Percentiles rank a stretch among this genome's conserved stretches.
phyloP scores from a whole-genome alignment of 2,329 filamentous ascomycete genomes.

The Fusarium napiforme region DNA sequence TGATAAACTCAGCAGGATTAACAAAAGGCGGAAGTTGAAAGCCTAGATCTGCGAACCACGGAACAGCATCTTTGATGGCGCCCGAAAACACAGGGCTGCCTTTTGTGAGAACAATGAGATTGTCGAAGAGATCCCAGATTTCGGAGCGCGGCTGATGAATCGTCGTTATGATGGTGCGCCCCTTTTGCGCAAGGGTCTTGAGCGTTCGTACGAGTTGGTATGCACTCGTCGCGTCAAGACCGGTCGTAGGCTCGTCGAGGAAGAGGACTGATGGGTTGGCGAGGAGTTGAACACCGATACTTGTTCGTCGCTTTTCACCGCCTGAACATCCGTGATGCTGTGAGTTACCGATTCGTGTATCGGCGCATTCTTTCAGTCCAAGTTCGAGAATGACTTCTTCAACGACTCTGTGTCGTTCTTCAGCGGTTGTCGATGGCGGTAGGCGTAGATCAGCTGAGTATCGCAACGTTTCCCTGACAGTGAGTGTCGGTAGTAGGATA shows the following conservation, averaged over 20 bases:
- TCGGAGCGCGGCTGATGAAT: slow-evolving; percentile 83
- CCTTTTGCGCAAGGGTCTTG: slow-evolving; percentile 73
- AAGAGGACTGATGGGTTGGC: slow-evolving; percentile 82
- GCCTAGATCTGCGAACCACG: slow-evolving; percentile 71
- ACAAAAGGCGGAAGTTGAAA: slow-evolving; percentile 75
- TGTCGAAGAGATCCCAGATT: slow-evolving; percentile 82
- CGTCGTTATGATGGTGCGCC: slow-evolving; percentile 76
- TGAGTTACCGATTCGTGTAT: slow-evolving; percentile 77
- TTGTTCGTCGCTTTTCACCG: slow-evolving; percentile 80
- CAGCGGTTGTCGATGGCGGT: slow-evolving; percentile 67
- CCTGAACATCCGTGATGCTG: slow-evolving; percentile 81
- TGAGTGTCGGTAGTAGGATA: slow-evolving; percentile 76
- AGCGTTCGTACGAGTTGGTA: slow-evolving; percentile 78
- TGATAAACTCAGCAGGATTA: slow-evolving; percentile 81
- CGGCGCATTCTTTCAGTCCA: slow-evolving; percentile 79
- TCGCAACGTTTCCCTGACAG: slow-evolving; percentile 77
- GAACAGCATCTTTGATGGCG: slow-evolving; percentile 64
- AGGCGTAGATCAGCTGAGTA: slow-evolving; percentile 80
- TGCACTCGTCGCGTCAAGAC: slow-evolving; percentile 80
- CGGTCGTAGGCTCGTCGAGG: slow-evolving; percentile 82
- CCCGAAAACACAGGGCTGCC: slow-evolving; percentile 78
- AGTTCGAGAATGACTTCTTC: slow-evolving; percentile 82
- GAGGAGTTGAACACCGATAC: slow-evolving; percentile 82
- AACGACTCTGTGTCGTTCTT: slow-evolving; percentile 71
- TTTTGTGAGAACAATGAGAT: slow-evolving; percentile 73